Base-by-base conservation (phyloP, 495 filamentous ascomycete species). In the Daldinia bambusicola region DNA sequence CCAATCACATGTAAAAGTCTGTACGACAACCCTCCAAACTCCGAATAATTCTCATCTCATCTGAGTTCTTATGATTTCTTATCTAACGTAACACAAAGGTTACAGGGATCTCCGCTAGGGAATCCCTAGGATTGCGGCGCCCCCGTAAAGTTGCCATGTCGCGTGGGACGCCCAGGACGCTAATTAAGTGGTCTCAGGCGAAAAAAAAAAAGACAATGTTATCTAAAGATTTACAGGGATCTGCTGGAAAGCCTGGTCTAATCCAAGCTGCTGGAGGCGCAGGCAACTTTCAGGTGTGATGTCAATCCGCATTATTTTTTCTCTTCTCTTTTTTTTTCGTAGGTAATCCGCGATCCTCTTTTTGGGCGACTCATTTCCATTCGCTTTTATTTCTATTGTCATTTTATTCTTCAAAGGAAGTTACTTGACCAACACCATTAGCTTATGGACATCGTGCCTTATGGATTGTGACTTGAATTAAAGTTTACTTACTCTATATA, bases 201-300 rank as follows among this genome's bases (percentile, higher is more conserved):
- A n/a, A n/a, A n/a, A n/a, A n/a, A n/a, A 13, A 14, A 56, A 64
- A 38, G 51, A 48, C 22, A 48, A 48, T 48, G 43, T 60, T 60
- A 60, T 43, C 56, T 60, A 34, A 22, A 18, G 7, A 43, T 16
- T 43, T 43, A 20, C 55, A 58, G 10, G 56, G 56, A 45, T 48
- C 20, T 22, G 4, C 20, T 22, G 12, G 18, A 48, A 48, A 48
- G 43, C 43, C 18, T 9, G 22, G 43, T 8, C 18, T 22, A 22
- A 48, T 12, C 36, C 18, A n/a, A 40, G 9, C 56, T 60, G 22
- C 43, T 48, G 43, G 20, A 22, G 16, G 16, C 41, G 22, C 14
- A 43, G 56, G 38, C 56, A 8, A 43, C 37, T 31, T 60, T 60
- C 43, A 67, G 59, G 16, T 67, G 63, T 73, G 70, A 73, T 69